These are phyloP conservation scores for Boletus eberwhitei DNA, from an alignment of 768 basidiomycete genomes.

Conservation along the genomic window DNA sequence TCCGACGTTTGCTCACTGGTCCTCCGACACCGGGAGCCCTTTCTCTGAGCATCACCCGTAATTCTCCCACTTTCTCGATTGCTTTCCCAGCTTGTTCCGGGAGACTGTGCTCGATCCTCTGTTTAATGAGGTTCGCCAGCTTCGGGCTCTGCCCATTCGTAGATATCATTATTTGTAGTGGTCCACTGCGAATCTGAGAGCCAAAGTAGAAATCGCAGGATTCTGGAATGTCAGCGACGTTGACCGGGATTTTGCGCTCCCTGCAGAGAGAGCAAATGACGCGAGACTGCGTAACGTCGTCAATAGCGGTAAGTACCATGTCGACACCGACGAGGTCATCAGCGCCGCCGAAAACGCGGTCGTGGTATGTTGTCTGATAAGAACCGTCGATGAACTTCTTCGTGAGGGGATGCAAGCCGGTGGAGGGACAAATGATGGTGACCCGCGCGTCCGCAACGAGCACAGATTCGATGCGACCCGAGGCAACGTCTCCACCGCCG, in stretches of 20 bases:
- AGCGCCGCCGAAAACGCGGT: slow-evolving; percentile 61
- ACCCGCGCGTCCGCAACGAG: slow-evolving; percentile 77
- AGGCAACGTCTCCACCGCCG: slow-evolving; percentile 91
- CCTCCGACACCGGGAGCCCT: slow-evolving; percentile 84
- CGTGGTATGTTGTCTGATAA: slow-evolving; percentile 58
- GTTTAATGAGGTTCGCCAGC: slow-evolving; percentile 80
- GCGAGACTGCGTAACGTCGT: slow-evolving; percentile 70
- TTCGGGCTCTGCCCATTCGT: slow-evolving; percentile 93
- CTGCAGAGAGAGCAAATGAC: slow-evolving; percentile 72
- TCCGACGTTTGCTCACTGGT: slow-evolving; percentile 68
- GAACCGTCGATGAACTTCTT: slow-evolving; percentile 46
- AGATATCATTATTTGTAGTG: slow-evolving; percentile 93
- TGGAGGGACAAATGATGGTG: slow-evolving; percentile 69
- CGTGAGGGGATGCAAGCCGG: slow-evolving; percentile 63
- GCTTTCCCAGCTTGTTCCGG: slow-evolving; percentile 72
- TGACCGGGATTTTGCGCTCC: slow-evolving; percentile 73
- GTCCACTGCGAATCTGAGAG: slow-evolving; percentile 84
- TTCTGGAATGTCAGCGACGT: slow-evolving; percentile 94
- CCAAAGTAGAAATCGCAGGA: slow-evolving; percentile 99
- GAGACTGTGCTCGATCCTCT: slow-evolving; percentile 62
- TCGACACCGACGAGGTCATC: slow-evolving; percentile 69
- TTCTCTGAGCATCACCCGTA: slow-evolving; percentile 70
- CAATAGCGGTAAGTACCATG: slow-evolving; percentile 93
- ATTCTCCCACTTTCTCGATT: slow-evolving; percentile 72
- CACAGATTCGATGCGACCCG: slow-evolving; percentile 81